Percentiles rank a stretch among this genome's conserved stretches.
Evolutionary conservation across 768 basidiomycete species (phyloP).

Genomic region (Leccinum ochraceum): DNA sequence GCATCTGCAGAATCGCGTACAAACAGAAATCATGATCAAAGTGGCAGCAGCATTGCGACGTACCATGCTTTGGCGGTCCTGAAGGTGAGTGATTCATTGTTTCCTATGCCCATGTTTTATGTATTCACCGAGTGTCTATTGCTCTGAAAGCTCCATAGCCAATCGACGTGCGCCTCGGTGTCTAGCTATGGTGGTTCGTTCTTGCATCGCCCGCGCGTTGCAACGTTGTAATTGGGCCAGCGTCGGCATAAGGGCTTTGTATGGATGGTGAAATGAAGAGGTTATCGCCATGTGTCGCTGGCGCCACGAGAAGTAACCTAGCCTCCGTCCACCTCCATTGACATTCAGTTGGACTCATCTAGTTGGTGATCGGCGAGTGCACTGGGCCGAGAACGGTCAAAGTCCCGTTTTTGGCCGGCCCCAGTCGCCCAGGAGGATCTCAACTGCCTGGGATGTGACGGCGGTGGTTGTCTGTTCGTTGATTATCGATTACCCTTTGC

Average conservation of each 20-base stretch:
- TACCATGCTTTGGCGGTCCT: background rate
- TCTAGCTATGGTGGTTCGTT: background rate
- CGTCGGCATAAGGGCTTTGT: background rate
- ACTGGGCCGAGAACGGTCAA: background rate
- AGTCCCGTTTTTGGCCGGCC: background rate
- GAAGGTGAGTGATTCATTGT: background rate
- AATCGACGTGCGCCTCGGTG: background rate
- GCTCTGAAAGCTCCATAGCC: background rate
- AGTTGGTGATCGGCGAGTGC: background rate
- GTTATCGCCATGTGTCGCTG: background rate
- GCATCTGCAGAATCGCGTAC: background rate
- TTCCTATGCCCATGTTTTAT: background rate
- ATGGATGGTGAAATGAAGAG: slow-evolving; percentile 3
- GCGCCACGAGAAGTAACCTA: slow-evolving; percentile 5
- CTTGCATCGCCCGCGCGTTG: background rate
- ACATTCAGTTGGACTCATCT: background rate
- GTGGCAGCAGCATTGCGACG: background rate
- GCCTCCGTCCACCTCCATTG: slow-evolving; percentile 4
- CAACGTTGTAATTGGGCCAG: background rate
- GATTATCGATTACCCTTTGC: slow-evolving; percentile 9
- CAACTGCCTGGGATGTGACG: background rate
- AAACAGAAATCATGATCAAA: background rate
- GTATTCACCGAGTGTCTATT: background rate
- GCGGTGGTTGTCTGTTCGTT: slow-evolving; percentile 1
- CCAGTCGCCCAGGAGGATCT: background rate